Conservation (phyloP, 1,139 yeast species). For the Blastobotrys serpentis region DNA sequence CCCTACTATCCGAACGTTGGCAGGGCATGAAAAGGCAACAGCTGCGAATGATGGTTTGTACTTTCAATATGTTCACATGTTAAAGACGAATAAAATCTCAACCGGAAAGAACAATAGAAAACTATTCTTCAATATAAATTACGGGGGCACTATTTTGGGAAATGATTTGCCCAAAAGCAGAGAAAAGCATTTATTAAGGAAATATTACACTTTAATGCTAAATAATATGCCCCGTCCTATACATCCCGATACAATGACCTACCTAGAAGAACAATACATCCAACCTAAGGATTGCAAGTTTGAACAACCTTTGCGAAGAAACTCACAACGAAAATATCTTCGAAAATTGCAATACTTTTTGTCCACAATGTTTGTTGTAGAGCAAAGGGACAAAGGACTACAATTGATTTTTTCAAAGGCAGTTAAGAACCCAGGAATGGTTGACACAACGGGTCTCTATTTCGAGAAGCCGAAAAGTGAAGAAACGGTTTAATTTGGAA, state of each 20-base stretch:
- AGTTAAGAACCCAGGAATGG: neutral
- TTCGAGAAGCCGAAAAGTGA: neutral
- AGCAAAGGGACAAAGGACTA: conserved; percentile 10
- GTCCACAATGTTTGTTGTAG: conserved; percentile 19
- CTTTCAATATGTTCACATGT: conserved; percentile 23
- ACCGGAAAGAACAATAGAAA: conserved; percentile 25
- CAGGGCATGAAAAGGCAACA: conserved; percentile 14
- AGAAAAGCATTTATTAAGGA: conserved; percentile 22
- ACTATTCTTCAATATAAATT: conserved; percentile 20
- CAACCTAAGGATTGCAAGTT: conserved; percentile 14
- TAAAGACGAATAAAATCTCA: conserved; percentile 16
- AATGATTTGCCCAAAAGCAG: conserved; percentile 24
- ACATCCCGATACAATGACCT: conserved; percentile 22
- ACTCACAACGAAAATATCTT: conserved; percentile 19
- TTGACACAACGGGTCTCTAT: neutral
- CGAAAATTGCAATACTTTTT: conserved; percentile 21
- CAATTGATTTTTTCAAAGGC: neutral
- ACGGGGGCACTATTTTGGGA: conserved; percentile 27
- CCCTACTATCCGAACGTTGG: conserved; percentile 18
- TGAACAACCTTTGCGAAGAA: neutral
- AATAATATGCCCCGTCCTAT: conserved; percentile 24
- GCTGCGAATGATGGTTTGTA: conserved; percentile 16
- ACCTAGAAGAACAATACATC: conserved; percentile 20
- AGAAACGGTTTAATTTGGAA: too few species aligned
- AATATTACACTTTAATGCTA: conserved; percentile 19